These are phyloP conservation scores for Xylariaceae sp. DNA, from an alignment of 2,329 filamentous ascomycete genomes.

Conservation along the genomic window DNA sequence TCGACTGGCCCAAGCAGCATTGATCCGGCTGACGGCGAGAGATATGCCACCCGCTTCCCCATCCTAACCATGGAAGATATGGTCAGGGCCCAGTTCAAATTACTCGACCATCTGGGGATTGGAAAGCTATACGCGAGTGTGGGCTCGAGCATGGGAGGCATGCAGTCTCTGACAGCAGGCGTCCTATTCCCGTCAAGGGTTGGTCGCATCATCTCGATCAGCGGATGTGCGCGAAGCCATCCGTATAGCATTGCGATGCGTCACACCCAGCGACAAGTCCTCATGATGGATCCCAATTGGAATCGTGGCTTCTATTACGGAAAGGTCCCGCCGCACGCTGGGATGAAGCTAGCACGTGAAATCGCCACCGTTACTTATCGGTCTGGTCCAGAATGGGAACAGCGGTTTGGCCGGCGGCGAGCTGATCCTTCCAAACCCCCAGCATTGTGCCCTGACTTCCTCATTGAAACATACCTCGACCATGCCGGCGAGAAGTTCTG, in stretches of 20 bases:
- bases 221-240: conserved; percentile 87
- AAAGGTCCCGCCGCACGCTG: conserved; percentile 80
- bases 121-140: conserved; percentile 82
- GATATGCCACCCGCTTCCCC: conserved; percentile 90
- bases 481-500: conserved; percentile 98
- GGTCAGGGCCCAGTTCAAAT: conserved; percentile 89
- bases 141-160: conserved; percentile 95
- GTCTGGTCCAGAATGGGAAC: conserved; percentile 95
- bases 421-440: conserved; percentile 83
- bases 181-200: conserved; percentile 78
- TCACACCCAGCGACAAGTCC: conserved; percentile 91
- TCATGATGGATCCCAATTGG: conserved; percentile 99
- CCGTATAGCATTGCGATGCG: conserved; percentile 99
- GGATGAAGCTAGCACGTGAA: conserved; percentile 96
- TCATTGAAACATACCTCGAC: conserved; percentile 97
- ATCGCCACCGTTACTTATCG: conserved; percentile 98
- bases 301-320: conserved; percentile 91
- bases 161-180: conserved; percentile 89
- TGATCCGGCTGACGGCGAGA: conserved; percentile 80
- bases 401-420: conserved; percentile 79
- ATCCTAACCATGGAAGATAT: conserved; percentile 96
- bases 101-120: conserved; percentile 75
- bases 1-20: conserved; percentile 85
- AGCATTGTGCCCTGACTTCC: conserved; percentile 91
- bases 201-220: conserved; percentile 78